Percentiles rank a stretch among this genome's conserved stretches.
These are phyloP conservation scores for Alloascoidea hylecoeti DNA, from an alignment of 805 yeast species.

Conservation along the genomic window DNA sequence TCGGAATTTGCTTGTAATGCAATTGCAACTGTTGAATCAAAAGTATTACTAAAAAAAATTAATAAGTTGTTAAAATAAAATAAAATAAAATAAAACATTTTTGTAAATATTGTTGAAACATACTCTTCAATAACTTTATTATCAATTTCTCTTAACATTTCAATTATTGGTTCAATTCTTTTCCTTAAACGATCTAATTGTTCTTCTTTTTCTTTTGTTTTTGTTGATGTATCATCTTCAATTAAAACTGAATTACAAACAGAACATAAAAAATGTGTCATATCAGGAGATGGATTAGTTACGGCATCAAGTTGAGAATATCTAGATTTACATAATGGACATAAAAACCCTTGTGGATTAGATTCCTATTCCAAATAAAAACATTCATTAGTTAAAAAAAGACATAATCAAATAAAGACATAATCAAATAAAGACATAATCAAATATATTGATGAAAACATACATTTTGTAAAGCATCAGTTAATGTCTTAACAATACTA, in stretches of 20 bases:
- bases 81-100: no score
- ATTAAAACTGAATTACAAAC: conserved; percentile 63
- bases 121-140: conserved; percentile 62
- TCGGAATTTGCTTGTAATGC: conserved; percentile 75
- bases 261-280: conserved; percentile 71
- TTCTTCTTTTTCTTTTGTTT: conserved; percentile 69
- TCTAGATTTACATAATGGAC: conserved; percentile 73
- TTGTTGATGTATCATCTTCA: conserved; percentile 82
- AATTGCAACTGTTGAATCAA: conserved; percentile 69
- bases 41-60: conserved; percentile 35
- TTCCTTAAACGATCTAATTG: conserved; percentile 74
- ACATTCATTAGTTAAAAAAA: no score
- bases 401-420: no score
- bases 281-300: conserved; percentile 65
- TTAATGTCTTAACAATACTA: conserved; percentile 61
- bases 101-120: no score
- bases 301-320: conserved; percentile 83
- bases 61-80: neutral
- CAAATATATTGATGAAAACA: neutral
- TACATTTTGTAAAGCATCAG: conserved; percentile 63
- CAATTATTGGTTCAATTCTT: conserved; percentile 80
- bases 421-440: no score
- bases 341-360: conserved; percentile 88
- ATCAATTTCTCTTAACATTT: conserved; percentile 69
- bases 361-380: conserved; percentile 33